phyloP scores from a whole-genome alignment of 75 land plant species.

The Picea sitchensis region DNA sequence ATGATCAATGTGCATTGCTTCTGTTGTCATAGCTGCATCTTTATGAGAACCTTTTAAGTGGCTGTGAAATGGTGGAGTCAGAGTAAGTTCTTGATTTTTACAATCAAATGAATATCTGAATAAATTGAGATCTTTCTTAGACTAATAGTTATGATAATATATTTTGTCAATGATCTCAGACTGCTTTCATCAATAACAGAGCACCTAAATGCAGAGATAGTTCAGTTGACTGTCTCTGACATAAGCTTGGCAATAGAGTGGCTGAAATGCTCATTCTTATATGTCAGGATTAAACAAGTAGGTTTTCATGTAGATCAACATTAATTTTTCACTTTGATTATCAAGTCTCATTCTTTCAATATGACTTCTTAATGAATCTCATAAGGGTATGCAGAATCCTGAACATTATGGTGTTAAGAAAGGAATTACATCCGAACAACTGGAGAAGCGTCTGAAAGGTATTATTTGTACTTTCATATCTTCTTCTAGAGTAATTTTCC shows the following conservation, averaged over 20 bases:
- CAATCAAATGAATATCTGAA: neutral
- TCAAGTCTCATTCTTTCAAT: neutral
- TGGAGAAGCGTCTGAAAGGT: conserved; percentile 92
- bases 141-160: neutral
- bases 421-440: conserved; percentile 44
- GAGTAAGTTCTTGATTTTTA: conserved; percentile 49
- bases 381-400: conserved; percentile 61
- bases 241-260: conserved; percentile 93
- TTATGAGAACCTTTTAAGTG: conserved; percentile 94
- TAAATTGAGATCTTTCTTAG: neutral
- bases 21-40: conserved; percentile 71
- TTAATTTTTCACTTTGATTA: conserved; percentile 2
- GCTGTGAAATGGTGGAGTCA: conserved; percentile 97
- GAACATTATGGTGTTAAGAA: conserved; percentile 70
- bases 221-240: conserved; percentile 86
- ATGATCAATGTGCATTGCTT: neutral
- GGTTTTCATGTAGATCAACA: neutral
- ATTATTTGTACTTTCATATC: neutral
- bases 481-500: neutral
- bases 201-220: conserved; percentile 97
- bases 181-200: conserved; percentile 86
- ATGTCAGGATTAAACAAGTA: conserved; percentile 93
- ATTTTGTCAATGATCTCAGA: conserved; percentile 31
- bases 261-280: conserved; percentile 97
- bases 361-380: neutral